Evolutionary conservation across 768 basidiomycete species (phyloP), one percentile per base, ranked within the genome.

Genomic region (Butyriboletus loyo): DNA sequence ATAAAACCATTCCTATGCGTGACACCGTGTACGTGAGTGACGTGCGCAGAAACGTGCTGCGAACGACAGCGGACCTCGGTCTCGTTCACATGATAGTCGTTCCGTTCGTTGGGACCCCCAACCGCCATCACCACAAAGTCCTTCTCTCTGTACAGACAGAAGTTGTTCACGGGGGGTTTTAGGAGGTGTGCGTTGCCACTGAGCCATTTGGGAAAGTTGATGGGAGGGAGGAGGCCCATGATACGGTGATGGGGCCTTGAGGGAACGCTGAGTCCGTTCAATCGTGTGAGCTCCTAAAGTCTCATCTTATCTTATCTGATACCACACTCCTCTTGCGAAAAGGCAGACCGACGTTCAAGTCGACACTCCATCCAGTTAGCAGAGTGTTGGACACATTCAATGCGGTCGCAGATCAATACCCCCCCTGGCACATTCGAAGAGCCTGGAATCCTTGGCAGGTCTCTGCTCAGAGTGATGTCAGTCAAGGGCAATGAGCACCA

Each of bases 81-180:
- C 72, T 97, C 85, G 67, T 98, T 98, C 38, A 97, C 73, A 69
- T 98, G 96, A 64, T 93, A 98, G 71, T 97, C 95, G 48, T 89
- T 89, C 35, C 96, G 76, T 66, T 92, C 85, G 66, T 99, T 99
- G 0, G 96, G 96, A 0, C 96, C 97, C 9, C 97, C 95, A 22
- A 98, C 85, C 7, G 81, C 91, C 96, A 99, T 98, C n/a, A 96
- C 85, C 38, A 90, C 81, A 63, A 88, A 96, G 67, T 98, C 94
- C 25, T 77, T 76, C 34, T 91, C 92, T 46, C 82, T 78, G 68
- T 88, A 92, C 50, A 92, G 65, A 66, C 90, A 91, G 56, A 83
- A 94, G 68, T 95, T 92, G 77, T 93, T 94, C 41, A 99, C 92
- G 0, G 96, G 95, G 2, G 96, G 96, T 66, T 87, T 79, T 27